A percentile compares a stretch with the other conserved stretches of the same genome.
phyloP scores from a whole-genome alignment of 306 rosid species.

The Gastrolobium bilobum region DNA sequence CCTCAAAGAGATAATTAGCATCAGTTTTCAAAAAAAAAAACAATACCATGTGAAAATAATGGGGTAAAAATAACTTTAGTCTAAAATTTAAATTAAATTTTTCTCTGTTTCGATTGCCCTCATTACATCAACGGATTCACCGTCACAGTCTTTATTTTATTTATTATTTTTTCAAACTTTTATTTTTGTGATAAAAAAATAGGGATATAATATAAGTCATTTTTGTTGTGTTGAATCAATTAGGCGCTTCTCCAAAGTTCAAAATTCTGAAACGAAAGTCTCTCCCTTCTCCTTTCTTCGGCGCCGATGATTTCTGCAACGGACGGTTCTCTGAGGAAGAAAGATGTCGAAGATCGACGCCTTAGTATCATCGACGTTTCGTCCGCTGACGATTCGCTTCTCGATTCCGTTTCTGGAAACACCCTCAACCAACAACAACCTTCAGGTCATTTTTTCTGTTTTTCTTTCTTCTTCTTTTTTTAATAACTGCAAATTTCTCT shows the following conservation, averaged over 20 bases:
- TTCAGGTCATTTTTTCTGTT: conserved; percentile 54
- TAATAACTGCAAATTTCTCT: too few species aligned
- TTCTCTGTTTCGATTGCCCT: too few species aligned
- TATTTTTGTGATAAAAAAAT: too few species aligned
- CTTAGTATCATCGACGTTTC: conserved; percentile 91
- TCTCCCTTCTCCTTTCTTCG: neutral
- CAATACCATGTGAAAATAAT: too few species aligned
- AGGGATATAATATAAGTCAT: too few species aligned
- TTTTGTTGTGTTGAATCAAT: neutral
- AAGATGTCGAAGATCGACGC: conserved; percentile 61
- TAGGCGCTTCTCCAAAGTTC: conserved; percentile 51
- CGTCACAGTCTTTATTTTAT: too few species aligned
- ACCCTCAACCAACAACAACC: conserved; percentile 20
- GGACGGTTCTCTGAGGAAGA: conserved; percentile 46
- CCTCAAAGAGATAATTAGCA: too few species aligned
- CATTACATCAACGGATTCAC: too few species aligned
- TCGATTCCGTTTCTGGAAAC: conserved; percentile 54
- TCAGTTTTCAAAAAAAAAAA: too few species aligned
- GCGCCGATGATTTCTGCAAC: conserved; percentile 43
- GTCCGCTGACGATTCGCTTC: conserved; percentile 91
- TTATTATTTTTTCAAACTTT: too few species aligned
- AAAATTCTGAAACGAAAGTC: conserved; percentile 31
- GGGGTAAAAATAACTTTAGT: too few species aligned
- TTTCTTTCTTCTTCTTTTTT: neutral
- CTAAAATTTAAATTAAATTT: too few species aligned